Base-by-base conservation (phyloP, 345 rosid species). In the Syzygium aqueum region DNA sequence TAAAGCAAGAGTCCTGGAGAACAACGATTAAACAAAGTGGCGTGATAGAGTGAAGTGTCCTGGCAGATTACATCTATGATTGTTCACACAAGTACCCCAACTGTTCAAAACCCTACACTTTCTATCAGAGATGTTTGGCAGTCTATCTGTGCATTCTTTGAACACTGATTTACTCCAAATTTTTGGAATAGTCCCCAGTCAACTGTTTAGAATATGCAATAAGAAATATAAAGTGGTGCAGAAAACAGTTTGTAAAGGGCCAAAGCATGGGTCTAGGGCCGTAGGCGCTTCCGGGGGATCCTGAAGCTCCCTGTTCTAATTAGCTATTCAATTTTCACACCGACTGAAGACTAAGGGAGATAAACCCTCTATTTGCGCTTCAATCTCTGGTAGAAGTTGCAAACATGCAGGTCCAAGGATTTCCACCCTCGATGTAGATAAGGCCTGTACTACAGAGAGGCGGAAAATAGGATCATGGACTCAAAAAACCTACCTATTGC, bases 401-500 rank as follows among this genome's bases (percentile, higher is more conserved):
- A 33, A 37, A 73, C 49, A 73, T 73, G 19, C 49, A 73, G 19
- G 80, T 19, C 80, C 22, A 80, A 73, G 27, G 19, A 80, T 37
- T 27, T 10, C 10, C 3, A 17, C 15, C 59, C 37, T 51, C 40
- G 0, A 84, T 17, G 1, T n/a, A 30, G 53, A 84, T 16, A 51
- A 84, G 53, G 11, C 40, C 7, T 22, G 51, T 9, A 40, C 84
- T 23, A 80, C 17, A 21, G 33, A 52, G 51, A 57, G 3, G 49
- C 25, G 5, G 82, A 73, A 73, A 73, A 37, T 73, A 73, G 49
- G 49, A 37, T 37, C 2, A 61, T 15, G 8, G 78, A 82, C 30
- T 19, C 13, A 19, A 65, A 49, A 40, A 63, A 73, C 84, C 40
- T 90, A 95, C 98, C 98, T 5, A 96, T 94, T 27, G 99, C 92